Percentiles rank a stretch among this genome's conserved stretches.
Conservation (phyloP, 495 filamentous ascomycete species). For the Ramalina peruviana region DNA sequence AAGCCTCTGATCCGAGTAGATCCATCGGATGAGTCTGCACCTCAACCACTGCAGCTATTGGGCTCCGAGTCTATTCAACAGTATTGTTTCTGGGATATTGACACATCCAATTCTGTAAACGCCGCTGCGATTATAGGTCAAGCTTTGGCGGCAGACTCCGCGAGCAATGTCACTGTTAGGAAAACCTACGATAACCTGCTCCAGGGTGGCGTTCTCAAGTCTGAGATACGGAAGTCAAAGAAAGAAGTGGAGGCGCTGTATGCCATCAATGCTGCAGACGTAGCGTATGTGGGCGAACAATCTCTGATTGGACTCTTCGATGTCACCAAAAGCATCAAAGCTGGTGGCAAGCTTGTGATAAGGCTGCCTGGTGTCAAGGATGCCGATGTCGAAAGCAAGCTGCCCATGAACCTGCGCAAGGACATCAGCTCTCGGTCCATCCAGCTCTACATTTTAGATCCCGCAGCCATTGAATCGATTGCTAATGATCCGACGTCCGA, state of each 20-base stretch:
- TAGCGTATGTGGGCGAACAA: conserved; percentile 62
- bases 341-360: conserved; percentile 57
- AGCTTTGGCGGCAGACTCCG: conserved; percentile 58
- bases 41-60: conserved; percentile 31
- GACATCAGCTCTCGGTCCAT: conserved; percentile 52
- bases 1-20: conserved; percentile 36
- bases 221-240: conserved; percentile 72
- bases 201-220: conserved; percentile 70
- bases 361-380: conserved; percentile 65
- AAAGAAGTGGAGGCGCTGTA: conserved; percentile 77
- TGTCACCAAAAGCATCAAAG: conserved; percentile 54
- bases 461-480: conserved; percentile 46
- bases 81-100: conserved; percentile 89
- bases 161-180: conserved; percentile 63
- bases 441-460: conserved; percentile 60
- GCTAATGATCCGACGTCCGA: conserved; percentile 42
- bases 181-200: conserved; percentile 72
- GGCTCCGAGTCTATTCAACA: conserved; percentile 45
- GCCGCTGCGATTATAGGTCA: conserved; percentile 55
- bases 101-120: conserved; percentile 50
- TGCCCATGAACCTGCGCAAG: conserved; percentile 52
- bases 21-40: conserved; percentile 22
- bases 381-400: conserved; percentile 81
- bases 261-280: conserved; percentile 61
- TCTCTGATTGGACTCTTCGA: conserved; percentile 66